Percentiles rank a stretch among this genome's conserved stretches.
Conservation (phyloP, 768 basidiomycete genomes). For the Russula ochroleuca region DNA sequence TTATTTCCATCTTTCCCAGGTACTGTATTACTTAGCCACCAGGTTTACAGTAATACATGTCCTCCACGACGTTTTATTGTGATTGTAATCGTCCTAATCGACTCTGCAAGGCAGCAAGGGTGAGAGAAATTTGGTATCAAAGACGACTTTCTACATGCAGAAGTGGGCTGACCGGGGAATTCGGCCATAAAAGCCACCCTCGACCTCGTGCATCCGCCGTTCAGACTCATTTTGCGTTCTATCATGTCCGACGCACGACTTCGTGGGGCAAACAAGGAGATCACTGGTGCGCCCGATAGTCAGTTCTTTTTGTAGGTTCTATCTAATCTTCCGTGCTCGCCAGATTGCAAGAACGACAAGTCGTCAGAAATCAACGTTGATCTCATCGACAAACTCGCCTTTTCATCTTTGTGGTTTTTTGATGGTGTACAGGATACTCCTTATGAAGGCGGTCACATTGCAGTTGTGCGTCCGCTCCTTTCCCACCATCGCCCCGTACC, state of each 20-base stretch:
- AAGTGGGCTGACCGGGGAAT: slow-evolving; percentile 1
- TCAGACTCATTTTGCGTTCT: not conserved
- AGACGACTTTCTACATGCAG: too few species aligned
- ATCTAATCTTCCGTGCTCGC: slow-evolving; percentile 3
- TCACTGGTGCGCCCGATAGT: slow-evolving; percentile 53
- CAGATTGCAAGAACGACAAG: slow-evolving; percentile 95
- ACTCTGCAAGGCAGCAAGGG: too few species aligned
- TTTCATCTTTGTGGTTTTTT: slow-evolving; percentile 90
- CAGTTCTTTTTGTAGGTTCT: not conserved
- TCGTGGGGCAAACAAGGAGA: slow-evolving; percentile 91
- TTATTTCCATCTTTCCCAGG: too few species aligned
- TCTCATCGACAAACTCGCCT: slow-evolving; percentile 80
- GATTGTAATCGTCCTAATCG: too few species aligned
- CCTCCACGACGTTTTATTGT: too few species aligned
- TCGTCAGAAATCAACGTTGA: slow-evolving; percentile 82
- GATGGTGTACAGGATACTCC: slow-evolving; percentile 90
- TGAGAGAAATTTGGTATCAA: too few species aligned
- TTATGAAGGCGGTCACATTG: slow-evolving; percentile 86
- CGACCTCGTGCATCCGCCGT: slow-evolving; percentile 2
- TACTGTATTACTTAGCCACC: too few species aligned
- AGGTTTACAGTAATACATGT: too few species aligned
- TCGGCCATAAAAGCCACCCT: slow-evolving; percentile 11
- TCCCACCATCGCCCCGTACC: not conserved
- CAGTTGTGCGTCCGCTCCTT: slow-evolving; percentile 61
- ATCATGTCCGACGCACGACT: slow-evolving; percentile 63